Evolutionary conservation across 441 rosid species (phyloP).

Genomic region (Sinapis alba): DNA sequence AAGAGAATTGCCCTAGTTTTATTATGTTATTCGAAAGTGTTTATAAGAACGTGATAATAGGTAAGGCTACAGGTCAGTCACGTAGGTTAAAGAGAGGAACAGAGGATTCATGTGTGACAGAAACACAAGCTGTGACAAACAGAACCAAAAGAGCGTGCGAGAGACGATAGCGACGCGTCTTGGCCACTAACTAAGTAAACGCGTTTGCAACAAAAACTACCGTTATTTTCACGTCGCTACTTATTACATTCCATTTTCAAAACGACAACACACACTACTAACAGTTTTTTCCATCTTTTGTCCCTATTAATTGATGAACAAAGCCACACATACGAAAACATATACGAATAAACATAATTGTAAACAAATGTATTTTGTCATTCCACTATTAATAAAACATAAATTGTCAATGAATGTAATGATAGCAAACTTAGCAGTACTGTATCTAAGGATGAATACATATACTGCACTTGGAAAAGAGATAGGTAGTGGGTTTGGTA

Average conservation of each 20-base stretch:
- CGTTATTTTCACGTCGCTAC: constrained; percentile 40
- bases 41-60: constrained; percentile 6
- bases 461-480: not conserved
- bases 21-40: not conserved
- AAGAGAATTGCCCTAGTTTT: no score
- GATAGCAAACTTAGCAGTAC: not conserved
- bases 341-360: not conserved
- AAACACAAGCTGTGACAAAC: constrained; percentile 32
- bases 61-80: constrained; percentile 35
- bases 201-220: constrained; percentile 39
- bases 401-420: not conserved
- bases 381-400: not conserved
- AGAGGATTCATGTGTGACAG: constrained; percentile 32
- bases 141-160: constrained; percentile 34
- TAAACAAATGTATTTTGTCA: not conserved
- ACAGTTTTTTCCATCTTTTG: not conserved
- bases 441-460: not conserved
- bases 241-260: constrained; percentile 26
- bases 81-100: constrained; percentile 22
- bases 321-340: no score
- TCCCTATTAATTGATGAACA: constrained; percentile 8
- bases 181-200: constrained; percentile 40
- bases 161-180: constrained; percentile 41
- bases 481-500: not conserved
- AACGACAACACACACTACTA: constrained; percentile 21